phyloP scores from a whole-genome alignment of 2,329 filamentous ascomycete species.

The Apiospora aurea region DNA sequence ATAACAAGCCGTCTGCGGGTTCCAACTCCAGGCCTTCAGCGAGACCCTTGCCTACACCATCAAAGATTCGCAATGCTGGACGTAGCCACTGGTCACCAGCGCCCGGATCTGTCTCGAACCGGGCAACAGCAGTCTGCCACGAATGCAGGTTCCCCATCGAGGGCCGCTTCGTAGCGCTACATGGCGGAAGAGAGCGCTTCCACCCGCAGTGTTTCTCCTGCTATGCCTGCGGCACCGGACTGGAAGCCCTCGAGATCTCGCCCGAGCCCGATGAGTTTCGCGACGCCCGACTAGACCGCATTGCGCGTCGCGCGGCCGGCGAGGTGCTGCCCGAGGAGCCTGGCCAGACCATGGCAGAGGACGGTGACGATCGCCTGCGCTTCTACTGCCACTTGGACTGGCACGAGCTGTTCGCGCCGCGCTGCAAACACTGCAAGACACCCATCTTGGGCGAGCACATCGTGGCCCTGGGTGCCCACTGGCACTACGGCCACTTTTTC shows the following conservation, averaged over 20 bases:
- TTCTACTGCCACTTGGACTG: conserved; percentile 99
- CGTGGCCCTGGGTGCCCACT: conserved; percentile 91
- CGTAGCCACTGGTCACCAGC: conserved; percentile 68
- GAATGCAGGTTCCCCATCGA: conserved; percentile 86
- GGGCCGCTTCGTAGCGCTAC: conserved; percentile 86
- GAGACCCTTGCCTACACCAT: conserved; percentile 58
- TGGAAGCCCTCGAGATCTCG: conserved; percentile 96
- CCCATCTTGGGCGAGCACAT: conserved; percentile 96
- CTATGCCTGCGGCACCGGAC: conserved; percentile 82
- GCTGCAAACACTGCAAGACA: conserved; percentile 95
- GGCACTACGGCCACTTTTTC: conserved; percentile 98
- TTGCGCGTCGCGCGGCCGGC: conserved; percentile 65
- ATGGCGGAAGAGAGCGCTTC: conserved; percentile 76
- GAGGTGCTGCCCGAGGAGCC: conserved; percentile 68
- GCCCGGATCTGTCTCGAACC: conserved; percentile 50
- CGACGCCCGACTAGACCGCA: conserved; percentile 75
- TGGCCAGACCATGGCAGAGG: conserved; percentile 70
- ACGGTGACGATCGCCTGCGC: conserved; percentile 75
- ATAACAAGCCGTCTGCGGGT: conserved; percentile 34
- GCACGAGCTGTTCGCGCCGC: conserved; percentile 91
- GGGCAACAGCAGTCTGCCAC: conserved; percentile 77
- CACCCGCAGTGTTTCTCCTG: conserved; percentile 94
- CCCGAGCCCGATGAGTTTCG: conserved; percentile 83
- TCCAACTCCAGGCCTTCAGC: conserved; percentile 39
- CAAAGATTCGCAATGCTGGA: conserved; percentile 45